phyloP scores from a whole-genome alignment of 768 basidiomycete genomes.

The Panaeolus papilionaceus region DNA sequence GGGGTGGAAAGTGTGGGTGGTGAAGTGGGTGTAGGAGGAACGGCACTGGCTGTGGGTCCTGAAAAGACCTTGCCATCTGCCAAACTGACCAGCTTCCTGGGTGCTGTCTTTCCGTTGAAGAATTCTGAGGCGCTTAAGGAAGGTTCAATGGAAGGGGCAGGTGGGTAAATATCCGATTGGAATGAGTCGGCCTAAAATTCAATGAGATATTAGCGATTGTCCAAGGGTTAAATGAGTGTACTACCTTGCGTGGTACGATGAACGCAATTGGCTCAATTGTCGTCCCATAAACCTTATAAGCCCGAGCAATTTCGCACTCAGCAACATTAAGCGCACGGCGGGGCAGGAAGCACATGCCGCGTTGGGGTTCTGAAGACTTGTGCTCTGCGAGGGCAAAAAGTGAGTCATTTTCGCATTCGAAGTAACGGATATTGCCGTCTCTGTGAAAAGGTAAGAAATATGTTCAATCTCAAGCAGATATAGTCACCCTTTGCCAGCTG shows the following conservation, averaged over 20 bases:
- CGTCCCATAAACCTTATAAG: constrained; percentile 82
- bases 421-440: constrained; percentile 98
- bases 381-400: constrained; percentile 81
- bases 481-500: constrained; percentile 85
- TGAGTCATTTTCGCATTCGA: constrained; percentile 90
- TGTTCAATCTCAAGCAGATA: constrained; percentile 11
- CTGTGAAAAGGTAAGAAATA: constrained; percentile 41
- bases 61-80: constrained; percentile 62
- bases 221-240: constrained; percentile 28
- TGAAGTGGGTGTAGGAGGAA: constrained; percentile 34
- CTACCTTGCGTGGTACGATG: constrained; percentile 91
- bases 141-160: constrained; percentile 83
- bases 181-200: constrained; percentile 81
- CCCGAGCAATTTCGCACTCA: constrained; percentile 95
- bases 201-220: constrained; percentile 11
- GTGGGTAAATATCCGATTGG: constrained; percentile 98
- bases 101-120: constrained; percentile 81
- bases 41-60: constrained; percentile 33
- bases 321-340: constrained; percentile 86
- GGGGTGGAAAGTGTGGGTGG: constrained; percentile 30
- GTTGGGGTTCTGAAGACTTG: constrained; percentile 91
- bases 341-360: constrained; percentile 97
- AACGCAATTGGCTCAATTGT: constrained; percentile 92
- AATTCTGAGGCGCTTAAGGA: constrained; percentile 85
- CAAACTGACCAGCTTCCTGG: constrained; percentile 82